Evolutionary conservation across 148 eudicot species (phyloP), one percentile per base, ranked within the genome.

Genomic region (Euryodendron excelsum): DNA sequence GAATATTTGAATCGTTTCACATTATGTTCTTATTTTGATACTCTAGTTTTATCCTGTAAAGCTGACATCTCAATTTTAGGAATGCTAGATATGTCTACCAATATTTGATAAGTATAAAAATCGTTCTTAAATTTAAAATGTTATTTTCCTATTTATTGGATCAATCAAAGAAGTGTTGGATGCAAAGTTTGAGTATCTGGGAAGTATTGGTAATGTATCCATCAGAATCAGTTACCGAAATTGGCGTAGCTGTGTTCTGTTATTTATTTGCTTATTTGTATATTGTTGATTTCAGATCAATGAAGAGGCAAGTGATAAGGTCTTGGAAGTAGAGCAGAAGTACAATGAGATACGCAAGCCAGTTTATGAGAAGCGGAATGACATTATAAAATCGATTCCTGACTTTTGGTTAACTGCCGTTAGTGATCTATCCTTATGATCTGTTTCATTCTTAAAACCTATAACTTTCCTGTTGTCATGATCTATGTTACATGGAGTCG

Each of bases 371-470:
- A 95, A 88, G 84, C 82, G 98, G 73, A 84, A 87, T 71, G 92
- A 89, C 7, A 83, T 90, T 27, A 91, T 95, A 74, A 87, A 83
- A 79, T 77, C 89, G 69, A 93, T 95, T 86, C 96, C 97, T 1
- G 91, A 95, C 86, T 95, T 95, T 82, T 95, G 97, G 98, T 78
- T 86, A 83, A 91, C 96, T 69, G 98, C 96, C 30, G 98, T 93
- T 79, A 83, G 96, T 87, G 5, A 45, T 84, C 53, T 60, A 10
- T 37, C 48, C 52, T 56, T 41, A 58, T 30, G n/a, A 41, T 41
- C 69, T 13, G 20, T 66, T 58, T 56, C 5, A 34, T 48, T 79
- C 39, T 13, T 3, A 25, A 78, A 20, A 34, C n/a, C 5, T 27
- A 14, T 28, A 18, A 18, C 47, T 37, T 33, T 10, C 20, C 11